phyloP scores from a whole-genome alignment of 2,329 filamentous ascomycete genomes.

The Boeremia lycopersici region DNA sequence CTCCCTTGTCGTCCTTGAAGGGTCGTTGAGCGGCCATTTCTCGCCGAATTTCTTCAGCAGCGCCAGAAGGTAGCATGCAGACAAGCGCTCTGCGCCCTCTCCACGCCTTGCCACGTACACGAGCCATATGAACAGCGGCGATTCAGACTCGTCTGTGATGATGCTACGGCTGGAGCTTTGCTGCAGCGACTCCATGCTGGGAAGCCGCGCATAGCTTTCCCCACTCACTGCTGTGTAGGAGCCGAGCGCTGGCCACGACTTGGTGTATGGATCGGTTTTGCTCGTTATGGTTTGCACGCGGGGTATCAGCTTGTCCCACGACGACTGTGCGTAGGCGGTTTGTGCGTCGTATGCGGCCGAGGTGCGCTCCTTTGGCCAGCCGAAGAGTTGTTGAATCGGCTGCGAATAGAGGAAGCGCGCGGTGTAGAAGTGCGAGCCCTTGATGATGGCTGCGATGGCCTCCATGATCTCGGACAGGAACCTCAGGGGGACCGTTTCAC shows the following conservation, averaged over 20 bases:
- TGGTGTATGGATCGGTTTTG: slow-evolving; percentile 49
- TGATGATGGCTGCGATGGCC: slow-evolving; percentile 76
- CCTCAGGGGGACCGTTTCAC: slow-evolving; percentile 51
- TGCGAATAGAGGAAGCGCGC: slow-evolving; percentile 62
- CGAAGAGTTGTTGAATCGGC: slow-evolving; percentile 44
- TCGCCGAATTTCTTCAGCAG: slow-evolving; percentile 46
- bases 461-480: slow-evolving; percentile 74
- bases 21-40: slow-evolving; percentile 45
- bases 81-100: slow-evolving; percentile 49
- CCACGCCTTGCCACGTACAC: slow-evolving; percentile 52
- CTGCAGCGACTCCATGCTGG: slow-evolving; percentile 41
- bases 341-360: slow-evolving; percentile 25
- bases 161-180: slow-evolving; percentile 36
- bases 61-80: slow-evolving; percentile 49
- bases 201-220: slow-evolving; percentile 40
- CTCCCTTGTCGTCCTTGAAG: slow-evolving; percentile 47
- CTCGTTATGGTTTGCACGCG: slow-evolving; percentile 47
- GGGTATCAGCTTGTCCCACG: slow-evolving; percentile 47
- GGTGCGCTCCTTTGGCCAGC: slow-evolving; percentile 35
- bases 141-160: slow-evolving; percentile 52
- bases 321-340: slow-evolving; percentile 21
- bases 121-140: slow-evolving; percentile 56
- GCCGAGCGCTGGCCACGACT: slow-evolving; percentile 52
- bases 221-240: slow-evolving; percentile 35
- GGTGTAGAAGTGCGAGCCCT: slow-evolving; percentile 78